These are phyloP conservation scores for Annulohypoxylon stygium DNA, from an alignment of 495 filamentous ascomycete species.

Conservation along the genomic window DNA sequence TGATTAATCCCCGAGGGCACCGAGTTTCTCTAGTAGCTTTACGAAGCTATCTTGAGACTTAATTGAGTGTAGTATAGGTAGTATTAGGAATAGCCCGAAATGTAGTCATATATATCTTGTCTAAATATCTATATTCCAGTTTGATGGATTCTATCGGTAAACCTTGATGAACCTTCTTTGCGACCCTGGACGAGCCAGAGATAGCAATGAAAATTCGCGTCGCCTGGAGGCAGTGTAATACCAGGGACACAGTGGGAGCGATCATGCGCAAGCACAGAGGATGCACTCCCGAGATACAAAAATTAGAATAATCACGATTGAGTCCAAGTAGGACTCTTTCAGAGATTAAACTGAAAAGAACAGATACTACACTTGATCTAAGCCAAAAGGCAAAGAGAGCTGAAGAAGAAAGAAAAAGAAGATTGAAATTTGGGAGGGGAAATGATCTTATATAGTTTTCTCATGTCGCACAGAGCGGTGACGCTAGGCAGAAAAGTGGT, in stretches of 20 bases:
- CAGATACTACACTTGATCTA: conserved; percentile 97
- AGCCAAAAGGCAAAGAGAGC: conserved; percentile 66
- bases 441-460: neutral
- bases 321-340: conserved; percentile 66
- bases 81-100: neutral
- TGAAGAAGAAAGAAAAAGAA: conserved; percentile 48
- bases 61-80: too few relatives aligned
- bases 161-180: conserved; percentile 64
- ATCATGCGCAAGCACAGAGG: conserved; percentile 84
- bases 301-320: conserved; percentile 81
- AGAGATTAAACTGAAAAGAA: conserved; percentile 91
- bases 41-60: neutral
- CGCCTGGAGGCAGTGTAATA: conserved; percentile 83
- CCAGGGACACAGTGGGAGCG: conserved; percentile 76
- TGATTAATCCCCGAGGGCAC: neutral
- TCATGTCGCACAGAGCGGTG: conserved; percentile 34
- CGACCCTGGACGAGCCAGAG: conserved; percentile 63
- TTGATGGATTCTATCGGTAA: neutral
- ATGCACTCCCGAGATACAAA: conserved; percentile 64
- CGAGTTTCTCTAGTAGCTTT: too few relatives aligned
- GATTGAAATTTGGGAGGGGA: conserved; percentile 38
- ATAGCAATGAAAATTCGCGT: conserved; percentile 73
- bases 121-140: too few relatives aligned
- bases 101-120: neutral
- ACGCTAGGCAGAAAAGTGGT: conserved; percentile 23